These are phyloP conservation scores for Fragaria vesca DNA, from an alignment of 306 rosid species.

Conservation along the genomic window DNA sequence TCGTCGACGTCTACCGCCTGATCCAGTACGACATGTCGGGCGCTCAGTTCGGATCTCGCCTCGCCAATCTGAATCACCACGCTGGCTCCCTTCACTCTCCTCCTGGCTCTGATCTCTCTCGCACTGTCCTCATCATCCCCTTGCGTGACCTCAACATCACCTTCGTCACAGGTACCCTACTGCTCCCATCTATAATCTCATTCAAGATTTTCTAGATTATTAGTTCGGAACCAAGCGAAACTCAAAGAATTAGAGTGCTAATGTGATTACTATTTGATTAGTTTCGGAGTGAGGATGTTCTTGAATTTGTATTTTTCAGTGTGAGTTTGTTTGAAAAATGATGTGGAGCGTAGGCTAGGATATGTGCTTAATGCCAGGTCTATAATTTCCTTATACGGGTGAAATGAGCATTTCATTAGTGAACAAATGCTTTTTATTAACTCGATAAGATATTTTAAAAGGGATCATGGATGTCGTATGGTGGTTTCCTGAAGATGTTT, in stretches of 20 bases:
- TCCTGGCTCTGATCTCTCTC: constrained; percentile 89
- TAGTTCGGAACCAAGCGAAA: neutral
- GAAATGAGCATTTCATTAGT: neutral
- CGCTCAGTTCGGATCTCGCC: constrained; percentile 89
- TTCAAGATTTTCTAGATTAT: neutral
- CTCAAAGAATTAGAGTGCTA: neutral
- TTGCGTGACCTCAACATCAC: constrained; percentile 79
- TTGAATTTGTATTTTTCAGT: neutral
- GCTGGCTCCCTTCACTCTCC: constrained; percentile 81
- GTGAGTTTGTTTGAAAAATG: neutral
- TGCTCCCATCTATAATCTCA: neutral
- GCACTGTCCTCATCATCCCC: constrained; percentile 81
- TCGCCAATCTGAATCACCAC: constrained; percentile 86
- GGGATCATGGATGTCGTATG: neutral
- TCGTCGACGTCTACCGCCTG: constrained; percentile 89
- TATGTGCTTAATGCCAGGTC: neutral
- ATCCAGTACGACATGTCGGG: constrained; percentile 94
- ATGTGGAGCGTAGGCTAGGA: neutral
- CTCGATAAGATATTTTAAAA: neutral
- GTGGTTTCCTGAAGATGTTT: neutral
- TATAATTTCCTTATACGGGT: neutral
- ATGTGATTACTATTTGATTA: neutral
- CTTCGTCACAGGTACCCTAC: constrained; percentile 61
- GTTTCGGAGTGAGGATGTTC: neutral
- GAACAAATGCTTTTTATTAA: neutral